Evolutionary conservation across 2,329 filamentous ascomycete genomes (phyloP), one percentile per base, ranked within the genome.

Genomic region (Aschersonia sp.): DNA sequence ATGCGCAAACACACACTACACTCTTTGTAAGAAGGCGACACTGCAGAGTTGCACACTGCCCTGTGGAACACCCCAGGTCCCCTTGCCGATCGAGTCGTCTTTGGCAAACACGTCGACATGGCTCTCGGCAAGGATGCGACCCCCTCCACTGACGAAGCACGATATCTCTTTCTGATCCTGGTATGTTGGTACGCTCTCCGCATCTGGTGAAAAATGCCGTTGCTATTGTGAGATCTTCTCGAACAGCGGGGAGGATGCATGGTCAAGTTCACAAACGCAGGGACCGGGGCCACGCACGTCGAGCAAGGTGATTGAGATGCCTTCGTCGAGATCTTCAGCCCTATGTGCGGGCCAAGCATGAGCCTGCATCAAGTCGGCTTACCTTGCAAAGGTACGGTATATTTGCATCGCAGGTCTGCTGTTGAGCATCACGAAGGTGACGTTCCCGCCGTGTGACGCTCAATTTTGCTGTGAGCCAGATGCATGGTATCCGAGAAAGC

Each of bases 291-390:
- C 41, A 32, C 47, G 35, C 32, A 43, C 48, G 46, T 48, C 45
- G 32, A 46, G 32, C 46, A 47, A 48, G 46, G 46, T 44, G 39
- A 32, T 45, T 44, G 48, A 46, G 47, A 50, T 50, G 46, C 47
- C 48, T 48, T 50, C 48, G 46, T 39, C 14, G 39, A 46, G 39
- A 14, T 35, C 46, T 31, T 50, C 48, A 50, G 48, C 48, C 48
- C 48, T 50, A 50, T 43, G 45, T 44, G 47, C 48, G 48, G 48
- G 46, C 48, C 48, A 46, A 43, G 43, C 46, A 43, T 41, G 43
- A 50, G 22, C 46, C n/a, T 50, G 48, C 44, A 40, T 47, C 40
- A 32, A 44, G 48, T 45, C 40, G 46, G 40, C 32, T 31, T 39
- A 49, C 45, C 43, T 22, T 22, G 22, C 22, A 22, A 22, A 22